Evolutionary conservation across 2,329 filamentous ascomycete species (phyloP).

Genomic region (Ophioceras dolichostomum): DNA sequence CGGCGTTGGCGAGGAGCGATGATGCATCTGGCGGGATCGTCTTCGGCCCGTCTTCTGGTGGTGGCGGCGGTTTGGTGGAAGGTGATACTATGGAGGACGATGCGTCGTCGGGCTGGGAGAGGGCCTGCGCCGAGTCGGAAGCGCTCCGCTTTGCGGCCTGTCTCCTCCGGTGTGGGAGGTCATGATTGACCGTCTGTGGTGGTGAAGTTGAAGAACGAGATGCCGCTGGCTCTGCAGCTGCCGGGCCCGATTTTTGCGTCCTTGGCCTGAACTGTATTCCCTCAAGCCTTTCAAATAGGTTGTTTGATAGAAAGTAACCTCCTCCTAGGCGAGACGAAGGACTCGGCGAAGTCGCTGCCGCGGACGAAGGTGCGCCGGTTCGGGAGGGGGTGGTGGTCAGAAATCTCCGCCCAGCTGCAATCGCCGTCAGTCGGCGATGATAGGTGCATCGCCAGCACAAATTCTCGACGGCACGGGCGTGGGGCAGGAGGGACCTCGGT

Average conservation of each 20-base stretch:
- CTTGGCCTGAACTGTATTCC: slow-evolving; percentile 2
- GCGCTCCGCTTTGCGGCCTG: slow-evolving; percentile 6
- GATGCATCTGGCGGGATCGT: slow-evolving; percentile 26
- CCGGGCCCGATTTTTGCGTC: slow-evolving; percentile 3
- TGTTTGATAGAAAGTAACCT: slow-evolving; percentile 22
- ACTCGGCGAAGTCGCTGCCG: slow-evolving; percentile 5
- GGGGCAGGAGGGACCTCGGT: too few species aligned
- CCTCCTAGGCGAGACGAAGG: slow-evolving; percentile 13
- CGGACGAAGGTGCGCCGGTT: background rate
- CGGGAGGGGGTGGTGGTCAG: slow-evolving; percentile 7
- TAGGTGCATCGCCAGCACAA: slow-evolving; percentile 15
- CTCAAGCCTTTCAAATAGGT: slow-evolving; percentile 13
- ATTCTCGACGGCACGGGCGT: slow-evolving; percentile 5
- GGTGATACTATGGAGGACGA: background rate
- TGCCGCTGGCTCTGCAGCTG: slow-evolving; percentile 2
- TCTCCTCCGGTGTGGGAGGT: slow-evolving; percentile 9
- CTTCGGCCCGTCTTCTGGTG: background rate
- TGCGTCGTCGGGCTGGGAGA: background rate
- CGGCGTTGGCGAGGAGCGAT: slow-evolving; percentile 39
- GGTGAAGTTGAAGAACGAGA: background rate
- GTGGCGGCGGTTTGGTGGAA: background rate
- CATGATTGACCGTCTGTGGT: background rate
- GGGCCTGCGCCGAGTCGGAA: background rate
- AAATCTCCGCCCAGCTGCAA: slow-evolving; percentile 7
- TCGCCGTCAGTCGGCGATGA: slow-evolving; percentile 5